Evolutionary conservation across 2,329 filamentous ascomycete species (phyloP).

Genomic region (Lachnellula subtilissima): DNA sequence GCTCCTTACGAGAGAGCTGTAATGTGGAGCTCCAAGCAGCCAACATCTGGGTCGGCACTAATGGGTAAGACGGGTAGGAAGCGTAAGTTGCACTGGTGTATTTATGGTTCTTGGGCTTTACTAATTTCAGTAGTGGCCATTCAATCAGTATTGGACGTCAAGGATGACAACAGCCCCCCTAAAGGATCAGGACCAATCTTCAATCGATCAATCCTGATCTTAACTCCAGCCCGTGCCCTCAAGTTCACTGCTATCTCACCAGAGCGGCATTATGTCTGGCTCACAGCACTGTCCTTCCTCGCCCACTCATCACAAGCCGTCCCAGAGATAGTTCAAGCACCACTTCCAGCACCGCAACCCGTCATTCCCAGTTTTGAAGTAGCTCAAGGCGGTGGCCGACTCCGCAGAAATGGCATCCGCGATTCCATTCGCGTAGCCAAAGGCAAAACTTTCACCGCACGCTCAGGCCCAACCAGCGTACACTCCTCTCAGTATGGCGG

Average conservation of each 20-base stretch:
- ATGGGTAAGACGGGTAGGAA: constrained; percentile 94
- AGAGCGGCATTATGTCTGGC: constrained; percentile 91
- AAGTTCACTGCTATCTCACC: constrained; percentile 85
- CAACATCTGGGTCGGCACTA: constrained; percentile 77
- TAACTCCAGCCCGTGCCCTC: constrained; percentile 87
- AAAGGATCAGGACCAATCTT: constrained; percentile 65
- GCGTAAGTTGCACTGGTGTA: constrained; percentile 54
- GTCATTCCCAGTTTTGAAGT: constrained; percentile 44
- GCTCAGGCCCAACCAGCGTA: constrained; percentile 36
- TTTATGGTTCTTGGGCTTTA: constrained; percentile 4
- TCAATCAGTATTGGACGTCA: constrained; percentile 94
- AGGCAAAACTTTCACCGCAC: constrained; percentile 43
- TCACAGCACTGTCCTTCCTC: constrained; percentile 90
- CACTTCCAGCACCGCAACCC: constrained; percentile 48
- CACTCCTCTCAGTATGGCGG: constrained; percentile 23
- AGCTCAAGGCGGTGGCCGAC: constrained; percentile 28
- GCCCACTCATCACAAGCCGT: constrained; percentile 81
- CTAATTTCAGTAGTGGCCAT: constrained; percentile 65
- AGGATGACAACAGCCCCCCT: constrained; percentile 83
- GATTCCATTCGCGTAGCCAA: constrained; percentile 91
- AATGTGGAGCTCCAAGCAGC: constrained; percentile 98
- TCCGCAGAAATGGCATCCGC: constrained; percentile 53
- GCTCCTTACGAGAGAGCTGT: constrained; percentile 94
- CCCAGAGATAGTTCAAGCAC: constrained; percentile 62
- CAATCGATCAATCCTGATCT: constrained; percentile 88